Conservation (phyloP, 306 rosid species). For the Datisca glomerata region DNA sequence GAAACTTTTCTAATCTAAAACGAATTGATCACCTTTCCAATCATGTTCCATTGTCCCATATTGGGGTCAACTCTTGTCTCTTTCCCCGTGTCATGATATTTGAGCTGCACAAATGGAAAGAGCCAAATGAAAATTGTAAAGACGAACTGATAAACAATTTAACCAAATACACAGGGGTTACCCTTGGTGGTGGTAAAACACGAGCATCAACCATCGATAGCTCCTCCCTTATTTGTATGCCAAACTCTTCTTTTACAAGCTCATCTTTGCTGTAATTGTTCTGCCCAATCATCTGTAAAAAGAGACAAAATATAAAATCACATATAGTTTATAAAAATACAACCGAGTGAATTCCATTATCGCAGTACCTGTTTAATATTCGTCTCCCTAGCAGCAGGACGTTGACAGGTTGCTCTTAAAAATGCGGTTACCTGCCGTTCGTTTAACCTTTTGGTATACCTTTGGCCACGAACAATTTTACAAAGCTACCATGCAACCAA, state of each 20-base stretch:
- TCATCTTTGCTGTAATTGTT: slow-evolving; percentile 16
- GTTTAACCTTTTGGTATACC: slow-evolving; percentile 46
- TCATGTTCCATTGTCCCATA: slow-evolving; percentile 93
- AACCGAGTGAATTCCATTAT: background rate
- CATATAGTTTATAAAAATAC: background rate
- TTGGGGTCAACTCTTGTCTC: slow-evolving; percentile 34
- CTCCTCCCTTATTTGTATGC: slow-evolving; percentile 23
- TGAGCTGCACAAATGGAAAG: slow-evolving; percentile 31
- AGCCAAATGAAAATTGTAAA: background rate
- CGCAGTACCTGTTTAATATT: slow-evolving; percentile 22
- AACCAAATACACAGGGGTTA: slow-evolving; percentile 3
- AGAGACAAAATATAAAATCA: background rate
- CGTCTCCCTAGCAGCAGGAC: slow-evolving; percentile 21
- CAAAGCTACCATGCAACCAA: slow-evolving; percentile 21
- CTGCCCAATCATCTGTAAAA: slow-evolving; percentile 18
- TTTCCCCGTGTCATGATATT: slow-evolving; percentile 34
- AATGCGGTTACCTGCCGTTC: slow-evolving; percentile 45
- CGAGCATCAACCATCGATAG: slow-evolving; percentile 37
- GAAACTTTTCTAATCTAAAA: no score
- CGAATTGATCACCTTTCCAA: slow-evolving; percentile 36
- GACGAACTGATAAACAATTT: background rate
- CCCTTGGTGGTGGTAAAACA: slow-evolving; percentile 58
- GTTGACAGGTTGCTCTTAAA: slow-evolving; percentile 60
- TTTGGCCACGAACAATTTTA: slow-evolving; percentile 42
- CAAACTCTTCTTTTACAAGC: slow-evolving; percentile 24